Evolutionary conservation across 495 filamentous ascomycete genomes (phyloP).

Genomic region (Terfezia claveryi): DNA sequence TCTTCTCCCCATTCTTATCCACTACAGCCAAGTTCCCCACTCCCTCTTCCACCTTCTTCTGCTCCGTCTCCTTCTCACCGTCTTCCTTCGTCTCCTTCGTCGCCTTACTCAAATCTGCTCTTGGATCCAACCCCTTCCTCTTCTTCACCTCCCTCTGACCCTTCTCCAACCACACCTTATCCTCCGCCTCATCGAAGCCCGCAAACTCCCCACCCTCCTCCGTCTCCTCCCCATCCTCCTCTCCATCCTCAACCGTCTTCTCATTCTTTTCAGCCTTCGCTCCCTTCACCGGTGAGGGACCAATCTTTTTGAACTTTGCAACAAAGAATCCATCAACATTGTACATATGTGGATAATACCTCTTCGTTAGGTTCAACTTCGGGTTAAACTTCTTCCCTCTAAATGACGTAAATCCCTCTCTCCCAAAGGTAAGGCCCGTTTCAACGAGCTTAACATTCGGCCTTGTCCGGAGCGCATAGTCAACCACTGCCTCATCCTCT

Average conservation of each 20-base stretch:
- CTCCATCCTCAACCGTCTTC: constrained; percentile 12
- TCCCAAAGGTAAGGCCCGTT: constrained; percentile 80
- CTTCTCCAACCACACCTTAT: constrained; percentile 27
- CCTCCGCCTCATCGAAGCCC: constrained; percentile 11
- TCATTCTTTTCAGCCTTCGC: constrained; percentile 22
- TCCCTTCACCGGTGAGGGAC: constrained; percentile 39
- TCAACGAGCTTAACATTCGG: constrained; percentile 88
- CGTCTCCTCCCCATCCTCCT: not conserved
- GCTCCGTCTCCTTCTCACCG: constrained; percentile 16
- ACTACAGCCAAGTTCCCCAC: constrained; percentile 1
- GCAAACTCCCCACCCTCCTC: not conserved
- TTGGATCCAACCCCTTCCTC: constrained; percentile 18
- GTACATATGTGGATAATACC: constrained; percentile 86
- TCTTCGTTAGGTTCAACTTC: constrained; percentile 60
- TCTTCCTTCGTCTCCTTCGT: constrained; percentile 10
- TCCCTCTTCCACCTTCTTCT: constrained; percentile 4
- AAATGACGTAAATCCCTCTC: constrained; percentile 69
- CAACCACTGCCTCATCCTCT: constrained; percentile 82
- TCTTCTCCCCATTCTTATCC: constrained; percentile 1
- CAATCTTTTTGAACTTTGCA: constrained; percentile 86
- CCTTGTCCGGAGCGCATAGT: constrained; percentile 72
- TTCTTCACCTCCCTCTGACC: constrained; percentile 27
- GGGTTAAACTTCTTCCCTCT: constrained; percentile 76
- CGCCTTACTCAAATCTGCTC: constrained; percentile 11
- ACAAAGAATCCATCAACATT: constrained; percentile 99